A percentile compares a stretch with the other conserved stretches of the same genome.
These are phyloP conservation scores for Naganishia friedmannii DNA, from an alignment of 768 basidiomycete species.

Conservation along the genomic window DNA sequence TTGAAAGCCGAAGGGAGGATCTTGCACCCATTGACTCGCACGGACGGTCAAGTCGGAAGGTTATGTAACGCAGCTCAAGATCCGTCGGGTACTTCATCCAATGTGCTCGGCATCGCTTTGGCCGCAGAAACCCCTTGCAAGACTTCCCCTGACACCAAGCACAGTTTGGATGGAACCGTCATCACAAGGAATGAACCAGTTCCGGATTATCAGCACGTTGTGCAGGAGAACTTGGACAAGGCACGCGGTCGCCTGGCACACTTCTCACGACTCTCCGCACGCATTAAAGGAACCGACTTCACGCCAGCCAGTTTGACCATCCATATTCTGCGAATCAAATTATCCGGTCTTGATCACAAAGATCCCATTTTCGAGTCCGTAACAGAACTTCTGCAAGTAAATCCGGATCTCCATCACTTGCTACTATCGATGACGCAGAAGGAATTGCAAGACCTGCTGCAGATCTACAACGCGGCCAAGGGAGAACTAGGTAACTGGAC, in stretches of 20 bases:
- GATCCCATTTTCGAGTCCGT: neutral
- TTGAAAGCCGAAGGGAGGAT: neutral
- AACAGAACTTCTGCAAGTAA: neutral
- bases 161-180: neutral
- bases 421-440: neutral
- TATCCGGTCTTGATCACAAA: neutral
- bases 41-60: too few relatives aligned
- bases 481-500: neutral
- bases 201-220: neutral
- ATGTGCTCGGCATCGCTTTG: neutral
- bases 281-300: neutral
- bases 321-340: neutral
- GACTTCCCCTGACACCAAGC: neutral
- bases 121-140: neutral
- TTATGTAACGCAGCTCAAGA: neutral
- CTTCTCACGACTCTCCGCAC: neutral
- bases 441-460: neutral
- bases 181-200: neutral
- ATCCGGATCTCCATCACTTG: neutral
- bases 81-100: neutral
- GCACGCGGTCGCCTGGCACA: neutral
- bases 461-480: neutral
- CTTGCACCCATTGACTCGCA: too few relatives aligned
- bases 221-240: neutral
- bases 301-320: neutral